Evolutionary conservation across 129 eudicot species (phyloP), one percentile per base, ranked within the genome.

Genomic region (Pulicaria dysenterica): DNA sequence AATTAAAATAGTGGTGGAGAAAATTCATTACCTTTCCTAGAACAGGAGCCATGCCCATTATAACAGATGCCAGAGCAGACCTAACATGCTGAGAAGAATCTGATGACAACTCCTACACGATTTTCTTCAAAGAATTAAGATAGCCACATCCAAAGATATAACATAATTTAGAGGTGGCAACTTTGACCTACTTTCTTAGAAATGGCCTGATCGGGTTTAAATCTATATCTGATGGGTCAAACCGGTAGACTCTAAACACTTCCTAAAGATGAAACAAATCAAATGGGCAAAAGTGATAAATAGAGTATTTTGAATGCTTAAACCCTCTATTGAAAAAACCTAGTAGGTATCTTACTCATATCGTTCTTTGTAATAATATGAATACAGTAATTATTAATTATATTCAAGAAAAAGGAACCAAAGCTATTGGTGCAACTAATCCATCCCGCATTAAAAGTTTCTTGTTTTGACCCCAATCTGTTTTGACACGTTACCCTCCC

Each of bases 41-140:
- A 41, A 95, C 93, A 70, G 99, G 97, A 65, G 99, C 99, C 99
- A 95, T 95, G 71, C 99, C 99, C 99, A 95, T 95, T 63, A 95
- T 86, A 72, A 95, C 97, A 54, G 97, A 95, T 14, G 99, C 99
- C 73, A 95, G 87, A 81, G 99, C 97, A 72, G 99, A 95, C 74
- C 99, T 85, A 58, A 95, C 99, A 81, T 95, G 99, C 88, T 95
- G 99, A 74, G 99, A 95, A 86, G 99, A 95, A 88, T 95, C 99
- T 19, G 96, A 90, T 55, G 99, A 95, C 69, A 95, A 76, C 64
- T 95, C 99, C 99, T 95, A 77, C 79, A 84, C 64, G 40, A 73
- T 55, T 15, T 31, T 62, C 17, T 58, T 38, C 49, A 5, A 73
- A 53, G 37, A 11, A 72, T 78, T 72, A 73, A 34, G 70, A 74